Percentiles rank a stretch among this genome's conserved stretches.
Conservation (phyloP, 495 filamentous ascomycete genomes). For the Podospora didyma region DNA sequence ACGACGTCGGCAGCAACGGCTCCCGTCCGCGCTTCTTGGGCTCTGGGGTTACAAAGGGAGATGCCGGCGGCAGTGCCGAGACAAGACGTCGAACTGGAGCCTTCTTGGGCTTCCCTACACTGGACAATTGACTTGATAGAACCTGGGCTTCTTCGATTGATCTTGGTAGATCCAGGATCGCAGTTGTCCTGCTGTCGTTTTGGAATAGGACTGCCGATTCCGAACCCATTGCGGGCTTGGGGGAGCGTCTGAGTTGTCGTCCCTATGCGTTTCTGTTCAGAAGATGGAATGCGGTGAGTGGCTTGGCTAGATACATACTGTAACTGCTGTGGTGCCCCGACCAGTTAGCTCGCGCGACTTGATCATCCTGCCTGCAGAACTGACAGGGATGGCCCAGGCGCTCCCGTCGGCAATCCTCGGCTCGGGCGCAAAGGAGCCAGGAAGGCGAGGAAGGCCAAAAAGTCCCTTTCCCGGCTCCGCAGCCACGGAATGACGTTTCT, state of each 20-base stretch:
- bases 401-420: constrained; percentile 35
- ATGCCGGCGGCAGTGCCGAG: constrained; percentile 30
- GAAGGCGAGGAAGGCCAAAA: neutral
- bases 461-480: neutral
- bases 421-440: constrained; percentile 10
- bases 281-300: no score
- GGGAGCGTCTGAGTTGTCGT: neutral
- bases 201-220: constrained; percentile 38
- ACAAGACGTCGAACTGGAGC: constrained; percentile 26
- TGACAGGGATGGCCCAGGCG: neutral
- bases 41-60: constrained; percentile 44
- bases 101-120: constrained; percentile 9
- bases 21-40: constrained; percentile 25
- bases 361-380: no score
- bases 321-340: no score
- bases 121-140: constrained; percentile 19
- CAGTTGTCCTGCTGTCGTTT: constrained; percentile 27
- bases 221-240: neutral
- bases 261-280: no score
- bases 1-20: constrained; percentile 9
- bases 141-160: constrained; percentile 45
- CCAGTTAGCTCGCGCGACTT: no score
- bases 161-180: constrained; percentile 42
- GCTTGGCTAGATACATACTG: no score
- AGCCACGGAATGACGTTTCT: constrained; percentile 24